Evolutionary conservation across 768 basidiomycete genomes (phyloP).

Genomic region (Lactifluus volemus): DNA sequence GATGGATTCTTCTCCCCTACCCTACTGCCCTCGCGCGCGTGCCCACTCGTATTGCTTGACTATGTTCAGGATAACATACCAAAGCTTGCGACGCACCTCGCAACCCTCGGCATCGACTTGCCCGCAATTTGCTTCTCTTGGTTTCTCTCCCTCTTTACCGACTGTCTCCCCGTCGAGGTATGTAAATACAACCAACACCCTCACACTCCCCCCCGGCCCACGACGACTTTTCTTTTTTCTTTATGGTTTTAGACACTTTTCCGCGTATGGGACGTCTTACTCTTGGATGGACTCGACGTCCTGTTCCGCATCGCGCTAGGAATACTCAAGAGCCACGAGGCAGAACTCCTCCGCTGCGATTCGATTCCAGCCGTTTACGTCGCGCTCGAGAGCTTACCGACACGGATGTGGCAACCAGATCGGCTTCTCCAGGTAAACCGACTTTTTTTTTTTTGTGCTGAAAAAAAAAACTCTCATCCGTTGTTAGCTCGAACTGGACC

Average conservation of each 20-base stretch:
- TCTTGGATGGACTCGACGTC: slow-evolving; percentile 87
- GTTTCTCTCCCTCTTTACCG: slow-evolving; percentile 95
- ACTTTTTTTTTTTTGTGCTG: background rate
- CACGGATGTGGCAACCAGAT: slow-evolving; percentile 90
- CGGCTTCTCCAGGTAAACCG: slow-evolving; percentile 71
- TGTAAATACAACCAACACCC: no score
- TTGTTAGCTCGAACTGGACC: slow-evolving; percentile 45
- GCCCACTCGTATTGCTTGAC: slow-evolving; percentile 84
- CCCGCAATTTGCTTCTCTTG: slow-evolving; percentile 96
- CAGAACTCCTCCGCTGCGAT: slow-evolving; percentile 74
- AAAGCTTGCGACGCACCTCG: slow-evolving; percentile 66
- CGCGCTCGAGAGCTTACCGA: slow-evolving; percentile 81
- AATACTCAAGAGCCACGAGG: slow-evolving; percentile 76
- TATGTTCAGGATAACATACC: slow-evolving; percentile 75
- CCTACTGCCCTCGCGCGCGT: slow-evolving; percentile 86
- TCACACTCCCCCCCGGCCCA: no score
- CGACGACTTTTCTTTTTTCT: background rate
- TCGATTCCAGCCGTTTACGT: slow-evolving; percentile 87
- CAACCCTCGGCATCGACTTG: slow-evolving; percentile 78
- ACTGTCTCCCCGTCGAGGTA: slow-evolving; percentile 92
- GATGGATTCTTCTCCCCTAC: slow-evolving; percentile 92
- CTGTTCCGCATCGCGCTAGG: slow-evolving; percentile 85
- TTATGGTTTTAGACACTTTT: slow-evolving; percentile 66
- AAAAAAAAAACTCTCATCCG: no score
- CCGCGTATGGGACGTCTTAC: slow-evolving; percentile 92